Evolutionary conservation across 2,329 filamentous ascomycete genomes (phyloP).

Genomic region (Colletotrichum sp.): DNA sequence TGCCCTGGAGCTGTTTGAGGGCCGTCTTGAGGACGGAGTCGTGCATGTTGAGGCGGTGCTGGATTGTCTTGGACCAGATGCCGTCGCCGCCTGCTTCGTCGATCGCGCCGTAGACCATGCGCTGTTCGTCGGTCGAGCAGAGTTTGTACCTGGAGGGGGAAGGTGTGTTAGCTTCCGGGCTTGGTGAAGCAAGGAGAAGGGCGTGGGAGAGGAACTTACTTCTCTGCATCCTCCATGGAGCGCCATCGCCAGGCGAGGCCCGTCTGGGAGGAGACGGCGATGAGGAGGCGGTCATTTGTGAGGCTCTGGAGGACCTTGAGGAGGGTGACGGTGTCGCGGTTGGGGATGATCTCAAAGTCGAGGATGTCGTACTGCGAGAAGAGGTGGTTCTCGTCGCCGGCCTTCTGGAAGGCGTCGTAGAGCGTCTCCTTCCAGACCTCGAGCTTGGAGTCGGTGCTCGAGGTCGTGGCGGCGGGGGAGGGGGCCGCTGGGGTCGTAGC

Average conservation of each 20-base stretch:
- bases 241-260: conserved; percentile 64
- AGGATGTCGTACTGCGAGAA: conserved; percentile 66
- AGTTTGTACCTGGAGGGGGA: conserved; percentile 56
- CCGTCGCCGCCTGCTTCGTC: conserved; percentile 85
- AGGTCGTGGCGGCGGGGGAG: conserved; percentile 20
- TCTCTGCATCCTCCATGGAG: conserved; percentile 64
- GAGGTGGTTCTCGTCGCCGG: conserved; percentile 50
- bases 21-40: conserved; percentile 81
- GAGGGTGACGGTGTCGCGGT: conserved; percentile 59
- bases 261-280: conserved; percentile 48
- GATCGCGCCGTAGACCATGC: conserved; percentile 86
- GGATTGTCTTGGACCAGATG: conserved; percentile 89
- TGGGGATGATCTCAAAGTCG: conserved; percentile 61
- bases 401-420: conserved; percentile 60
- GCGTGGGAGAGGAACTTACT: conserved; percentile 43
- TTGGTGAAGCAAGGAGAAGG: not conserved
- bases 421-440: conserved; percentile 60
- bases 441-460: conserved; percentile 44
- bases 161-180: not conserved
- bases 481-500: conserved; percentile 5
- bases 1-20: conserved; percentile 82
- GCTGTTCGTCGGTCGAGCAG: conserved; percentile 73
- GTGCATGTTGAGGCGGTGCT: conserved; percentile 80
- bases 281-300: conserved; percentile 65
- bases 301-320: conserved; percentile 62